Percentiles rank a stretch among this genome's conserved stretches.
phyloP scores from a whole-genome alignment of 805 yeast genomes.

The Starmera amethionina region DNA sequence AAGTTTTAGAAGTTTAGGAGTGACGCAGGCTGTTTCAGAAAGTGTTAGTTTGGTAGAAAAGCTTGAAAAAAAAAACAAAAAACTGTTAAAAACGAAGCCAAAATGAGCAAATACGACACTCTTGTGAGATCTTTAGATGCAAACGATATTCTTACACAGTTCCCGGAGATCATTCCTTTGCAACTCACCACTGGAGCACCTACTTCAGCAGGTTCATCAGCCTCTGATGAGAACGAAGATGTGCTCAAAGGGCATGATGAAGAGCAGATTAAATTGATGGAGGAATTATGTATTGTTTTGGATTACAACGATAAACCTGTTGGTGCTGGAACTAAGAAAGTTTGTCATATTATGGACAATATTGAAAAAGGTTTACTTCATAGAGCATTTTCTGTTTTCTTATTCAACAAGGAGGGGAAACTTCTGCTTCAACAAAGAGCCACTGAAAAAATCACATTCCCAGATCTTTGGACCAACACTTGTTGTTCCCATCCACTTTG shows the following conservation, averaged over 20 bases:
- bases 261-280: conserved; percentile 93
- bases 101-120: conserved; percentile 29
- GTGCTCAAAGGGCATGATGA: conserved; percentile 84
- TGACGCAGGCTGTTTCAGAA: no score
- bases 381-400: conserved; percentile 93
- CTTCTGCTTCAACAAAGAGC: conserved; percentile 93
- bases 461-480: conserved; percentile 96
- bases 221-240: conserved; percentile 22
- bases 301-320: conserved; percentile 81
- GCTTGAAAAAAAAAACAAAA: no score
- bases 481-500: conserved; percentile 98
- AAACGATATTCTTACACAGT: conserved; percentile 41
- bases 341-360: conserved; percentile 81
- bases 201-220: conserved; percentile 22
- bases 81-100: background rate
- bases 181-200: conserved; percentile 48
- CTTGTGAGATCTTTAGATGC: conserved; percentile 43
- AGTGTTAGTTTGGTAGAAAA: no score
- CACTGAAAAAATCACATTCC: conserved; percentile 91
- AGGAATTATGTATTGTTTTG: conserved; percentile 88
- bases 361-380: conserved; percentile 82
- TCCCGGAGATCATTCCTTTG: conserved; percentile 63
- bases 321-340: conserved; percentile 90
- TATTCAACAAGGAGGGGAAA: conserved; percentile 69
- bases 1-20: no score